Base-by-base conservation (phyloP, 2,329 filamentous ascomycete genomes). In the Calonectria pseudoturangicola region DNA sequence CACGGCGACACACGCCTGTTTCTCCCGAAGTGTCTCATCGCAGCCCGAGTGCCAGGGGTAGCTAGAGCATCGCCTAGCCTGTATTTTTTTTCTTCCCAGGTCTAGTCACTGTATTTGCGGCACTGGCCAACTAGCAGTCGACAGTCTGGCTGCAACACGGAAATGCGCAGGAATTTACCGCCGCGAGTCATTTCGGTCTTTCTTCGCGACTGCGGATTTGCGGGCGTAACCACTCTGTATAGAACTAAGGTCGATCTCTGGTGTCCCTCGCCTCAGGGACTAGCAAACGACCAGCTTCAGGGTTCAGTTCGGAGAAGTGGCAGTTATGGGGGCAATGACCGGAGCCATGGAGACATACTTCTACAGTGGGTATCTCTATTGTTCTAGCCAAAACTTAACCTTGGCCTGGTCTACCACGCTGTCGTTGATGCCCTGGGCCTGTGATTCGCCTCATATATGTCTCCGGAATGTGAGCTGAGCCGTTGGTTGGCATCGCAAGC, bases 11-110 rank as follows among this genome's bases (percentile, higher is more conserved):
- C 69, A 78, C 63, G 60, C 68, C 68, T 77, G 60, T 51, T 69
- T 56, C 60, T 79, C 75, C 77, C 77, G 77, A 77, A 50, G 75
- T 78, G 62, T 77, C 73, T 71, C 77, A 76, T 75, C 58, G 45
- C 70, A 56, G 62, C 73, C 65, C 69, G 54, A 63, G 18, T 30
- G 28, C 16, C 48, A 64, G 66, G 64, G 47, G 51, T 47, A 62
- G 51, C 63, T 36, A 58, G 27, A 45, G 30, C 56, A 63, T 18
- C 45, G 58, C 45, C 54, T 63, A 51, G 56, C 18, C 33, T 51
- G 27, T 16, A n/a, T 27, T 62, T 39, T 21, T 33, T 33, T 33
- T 33, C 27, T 33, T 33, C 9, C 27, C 39, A 65, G 8, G 28
- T 28, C 36, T 28, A 39, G 58, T n/a, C 48, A 45, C 67, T 70